Conservation (phyloP, 2,329 filamentous ascomycete species). For the Metarhizium rileyi region DNA sequence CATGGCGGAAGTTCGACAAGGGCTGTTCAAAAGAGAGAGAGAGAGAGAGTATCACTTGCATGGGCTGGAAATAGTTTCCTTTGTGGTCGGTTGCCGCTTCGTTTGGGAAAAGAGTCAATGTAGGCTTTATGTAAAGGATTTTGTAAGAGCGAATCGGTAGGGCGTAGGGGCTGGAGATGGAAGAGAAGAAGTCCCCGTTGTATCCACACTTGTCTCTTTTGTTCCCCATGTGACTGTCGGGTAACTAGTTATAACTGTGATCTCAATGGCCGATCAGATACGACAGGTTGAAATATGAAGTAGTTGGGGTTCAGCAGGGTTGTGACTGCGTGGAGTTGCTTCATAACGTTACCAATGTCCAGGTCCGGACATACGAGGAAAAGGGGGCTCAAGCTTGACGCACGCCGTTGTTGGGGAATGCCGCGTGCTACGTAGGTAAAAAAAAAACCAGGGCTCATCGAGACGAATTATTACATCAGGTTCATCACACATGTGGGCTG, state of each 20-base stretch:
- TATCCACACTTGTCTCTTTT: not conserved
- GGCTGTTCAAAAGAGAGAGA: not conserved
- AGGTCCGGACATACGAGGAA: not conserved
- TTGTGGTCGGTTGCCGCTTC: slow-evolving; percentile 2
- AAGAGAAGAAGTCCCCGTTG: not conserved
- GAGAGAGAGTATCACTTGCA: slow-evolving; percentile 3
- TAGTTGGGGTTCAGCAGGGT: no score
- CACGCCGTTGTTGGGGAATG: not conserved
- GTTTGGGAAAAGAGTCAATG: not conserved
- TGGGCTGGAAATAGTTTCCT: slow-evolving; percentile 3
- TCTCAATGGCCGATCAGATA: no score
- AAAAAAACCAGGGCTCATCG: no score
- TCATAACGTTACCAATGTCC: not conserved
- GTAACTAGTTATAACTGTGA: not conserved
- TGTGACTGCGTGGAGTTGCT: not conserved
- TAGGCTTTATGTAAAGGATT: not conserved
- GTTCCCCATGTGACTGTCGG: not conserved
- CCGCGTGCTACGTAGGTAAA: no score
- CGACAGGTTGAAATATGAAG: no score
- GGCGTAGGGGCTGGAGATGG: not conserved
- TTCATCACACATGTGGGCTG: no score
- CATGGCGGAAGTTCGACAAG: slow-evolving; percentile 1
- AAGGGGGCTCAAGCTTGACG: no score
- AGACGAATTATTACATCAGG: no score
- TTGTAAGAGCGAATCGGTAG: not conserved